These are phyloP conservation scores for Geotrichum phurueaensis DNA, from an alignment of 1,139 yeast genomes.

Conservation along the genomic window DNA sequence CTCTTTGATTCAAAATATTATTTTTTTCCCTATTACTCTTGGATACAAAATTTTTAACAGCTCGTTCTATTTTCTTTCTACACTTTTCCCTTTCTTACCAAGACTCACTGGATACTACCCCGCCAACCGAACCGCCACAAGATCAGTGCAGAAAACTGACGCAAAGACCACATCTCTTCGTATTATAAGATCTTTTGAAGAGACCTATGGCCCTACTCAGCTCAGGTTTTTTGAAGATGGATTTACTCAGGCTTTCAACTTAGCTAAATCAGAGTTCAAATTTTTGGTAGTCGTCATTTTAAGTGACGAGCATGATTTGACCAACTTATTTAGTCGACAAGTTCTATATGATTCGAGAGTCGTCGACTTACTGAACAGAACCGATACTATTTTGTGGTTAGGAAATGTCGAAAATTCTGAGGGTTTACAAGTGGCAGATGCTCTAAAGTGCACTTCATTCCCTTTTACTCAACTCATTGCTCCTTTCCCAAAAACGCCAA, in stretches of 20 bases:
- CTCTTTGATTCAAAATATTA: constrained; percentile 29
- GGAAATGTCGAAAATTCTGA: constrained; percentile 79
- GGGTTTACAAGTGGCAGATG: constrained; percentile 76
- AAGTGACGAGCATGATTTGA: constrained; percentile 64
- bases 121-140: constrained; percentile 31
- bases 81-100: constrained; percentile 35
- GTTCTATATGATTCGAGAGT: constrained; percentile 53
- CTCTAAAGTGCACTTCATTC: constrained; percentile 63
- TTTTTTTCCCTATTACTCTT: constrained; percentile 33
- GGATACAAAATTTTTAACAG: constrained; percentile 31
- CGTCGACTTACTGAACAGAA: constrained; percentile 45
- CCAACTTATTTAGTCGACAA: constrained; percentile 48
- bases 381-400: constrained; percentile 70
- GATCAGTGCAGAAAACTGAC: constrained; percentile 35
- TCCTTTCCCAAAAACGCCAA: constrained; percentile 39
- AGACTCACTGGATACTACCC: constrained; percentile 36
- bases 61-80: constrained; percentile 31
- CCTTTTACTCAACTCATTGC: constrained; percentile 75
- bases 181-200: constrained; percentile 39
- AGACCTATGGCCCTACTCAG: constrained; percentile 30
- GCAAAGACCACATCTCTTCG: constrained; percentile 40
- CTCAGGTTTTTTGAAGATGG: constrained; percentile 59
- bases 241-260: constrained; percentile 65
- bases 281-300: constrained; percentile 72
- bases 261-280: constrained; percentile 60